Evolutionary conservation across 768 basidiomycete species (phyloP), one percentile per base, ranked within the genome.

Genomic region (Rhodotorula diobovata): DNA sequence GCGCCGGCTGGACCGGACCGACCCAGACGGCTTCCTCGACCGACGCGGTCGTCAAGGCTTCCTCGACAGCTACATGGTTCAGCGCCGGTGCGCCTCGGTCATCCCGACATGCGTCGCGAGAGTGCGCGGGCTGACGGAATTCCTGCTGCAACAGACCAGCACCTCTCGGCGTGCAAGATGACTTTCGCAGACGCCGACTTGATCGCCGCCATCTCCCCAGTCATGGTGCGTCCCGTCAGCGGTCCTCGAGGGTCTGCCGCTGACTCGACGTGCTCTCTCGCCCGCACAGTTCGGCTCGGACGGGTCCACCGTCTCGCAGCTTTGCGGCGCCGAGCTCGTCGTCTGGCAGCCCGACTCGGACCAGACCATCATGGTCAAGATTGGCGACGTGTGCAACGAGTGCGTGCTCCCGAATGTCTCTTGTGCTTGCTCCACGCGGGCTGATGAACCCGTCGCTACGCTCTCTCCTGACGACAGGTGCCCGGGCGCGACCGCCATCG

Each of bases 291-390:
- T 53, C 39, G 62, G 62, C 51, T 63, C 62, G 35, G 28, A 63
- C 39, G 62, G 62, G 11, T 39, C 35, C 20, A 23, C 6, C 18
- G 37, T 32, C 28, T 63, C 62, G 8, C 1, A 6, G 25, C 28
- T 63, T 2, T 63, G 62, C 51, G 62, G 51, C 37, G 62, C 50
- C 0, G 39, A 41, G 35, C 25, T 63, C 37, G 12, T 32, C 20
- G 51, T 63, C 18, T 63, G 62, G 62, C 51, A 53, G 51, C 62
- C 62, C n/a, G 62, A 53, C 18, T 39, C 50, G 37, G n/a, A 63
- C 39, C 25, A 20, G 39, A 63, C 62, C 28, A 37, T 63, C n/a
- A 41, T n/a, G 16, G 62, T 53, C 15, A 30, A 25, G 37, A 28
- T 63, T 4, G 50, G 37, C 4, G 62, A 63, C 30, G 51, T 63